phyloP scores from a whole-genome alignment of 306 rosid genomes.

The Pterocarpus macrocarpus region DNA sequence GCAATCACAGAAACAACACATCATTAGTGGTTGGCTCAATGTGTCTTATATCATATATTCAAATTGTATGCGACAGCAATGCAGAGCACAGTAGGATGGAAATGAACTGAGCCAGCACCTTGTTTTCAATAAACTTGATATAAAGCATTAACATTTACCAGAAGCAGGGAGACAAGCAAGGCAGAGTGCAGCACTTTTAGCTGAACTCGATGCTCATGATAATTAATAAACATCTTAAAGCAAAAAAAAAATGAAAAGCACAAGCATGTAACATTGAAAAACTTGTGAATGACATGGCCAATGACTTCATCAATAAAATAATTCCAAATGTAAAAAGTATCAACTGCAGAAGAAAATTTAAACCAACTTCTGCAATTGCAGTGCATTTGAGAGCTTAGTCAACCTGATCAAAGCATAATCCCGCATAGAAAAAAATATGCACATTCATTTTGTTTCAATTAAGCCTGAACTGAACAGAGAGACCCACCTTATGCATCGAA shows the following conservation, averaged over 20 bases:
- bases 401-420: neutral
- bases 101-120: constrained; percentile 13
- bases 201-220: neutral
- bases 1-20: constrained; percentile 52
- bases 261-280: neutral
- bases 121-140: neutral
- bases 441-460: too few relatives aligned
- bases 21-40: neutral
- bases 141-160: neutral
- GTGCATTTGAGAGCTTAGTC: constrained; percentile 7
- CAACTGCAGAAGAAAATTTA: too few relatives aligned
- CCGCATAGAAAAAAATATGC: too few relatives aligned
- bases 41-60: constrained; percentile 5
- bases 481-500: neutral
- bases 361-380: neutral
- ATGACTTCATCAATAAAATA: too few relatives aligned
- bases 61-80: constrained; percentile 22
- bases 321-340: too few relatives aligned
- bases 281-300: neutral
- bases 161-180: neutral
- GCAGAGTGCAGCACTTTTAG: neutral
- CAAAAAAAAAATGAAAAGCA: neutral
- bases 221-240: constrained; percentile 2
- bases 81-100: neutral
- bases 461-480: neutral